Evolutionary conservation across 2,329 filamentous ascomycete species (phyloP).

Genomic region (Rutstroemia sp.): DNA sequence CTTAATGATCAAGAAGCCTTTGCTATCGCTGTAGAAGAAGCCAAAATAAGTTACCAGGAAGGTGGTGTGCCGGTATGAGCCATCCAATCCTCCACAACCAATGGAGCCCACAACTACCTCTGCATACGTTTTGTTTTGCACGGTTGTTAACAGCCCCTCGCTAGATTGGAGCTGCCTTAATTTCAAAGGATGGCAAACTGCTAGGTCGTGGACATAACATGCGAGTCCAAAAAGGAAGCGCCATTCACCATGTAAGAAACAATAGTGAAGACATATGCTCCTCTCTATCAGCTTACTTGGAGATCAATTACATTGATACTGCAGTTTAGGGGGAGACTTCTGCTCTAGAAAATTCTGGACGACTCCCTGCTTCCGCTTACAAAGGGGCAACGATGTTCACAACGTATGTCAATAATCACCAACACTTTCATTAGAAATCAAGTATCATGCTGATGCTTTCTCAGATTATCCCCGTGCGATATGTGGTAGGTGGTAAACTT

Average conservation of each 20-base stretch:
- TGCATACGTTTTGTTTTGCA: neutral
- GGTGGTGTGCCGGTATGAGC: slow-evolving; percentile 40
- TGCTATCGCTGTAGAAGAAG: slow-evolving; percentile 41
- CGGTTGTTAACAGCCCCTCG: neutral
- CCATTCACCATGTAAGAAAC: slow-evolving; percentile 58
- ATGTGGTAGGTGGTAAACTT: slow-evolving; percentile 49
- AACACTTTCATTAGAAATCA: neutral
- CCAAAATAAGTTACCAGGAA: slow-evolving; percentile 37
- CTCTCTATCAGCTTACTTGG: neutral
- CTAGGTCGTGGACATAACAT: slow-evolving; percentile 69
- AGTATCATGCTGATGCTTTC: neutral
- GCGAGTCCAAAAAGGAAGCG: slow-evolving; percentile 64
- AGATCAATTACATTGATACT: neutral
- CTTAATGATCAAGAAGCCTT: slow-evolving; percentile 35
- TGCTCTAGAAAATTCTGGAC: slow-evolving; percentile 66
- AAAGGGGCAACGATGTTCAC: slow-evolving; percentile 76
- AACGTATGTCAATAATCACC: slow-evolving; percentile 33
- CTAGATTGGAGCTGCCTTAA: slow-evolving; percentile 49
- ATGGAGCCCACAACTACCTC: neutral
- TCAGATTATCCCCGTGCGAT: slow-evolving; percentile 61
- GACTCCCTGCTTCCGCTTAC: slow-evolving; percentile 62
- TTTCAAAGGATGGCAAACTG: slow-evolving; percentile 62
- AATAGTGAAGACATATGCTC: slow-evolving; percentile 8
- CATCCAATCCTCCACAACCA: neutral
- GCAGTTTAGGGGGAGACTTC: slow-evolving; percentile 62